Percentiles rank a stretch among this genome's conserved stretches.
phyloP scores from a whole-genome alignment of 257 asterid species.

The Cinchona pubescens region DNA sequence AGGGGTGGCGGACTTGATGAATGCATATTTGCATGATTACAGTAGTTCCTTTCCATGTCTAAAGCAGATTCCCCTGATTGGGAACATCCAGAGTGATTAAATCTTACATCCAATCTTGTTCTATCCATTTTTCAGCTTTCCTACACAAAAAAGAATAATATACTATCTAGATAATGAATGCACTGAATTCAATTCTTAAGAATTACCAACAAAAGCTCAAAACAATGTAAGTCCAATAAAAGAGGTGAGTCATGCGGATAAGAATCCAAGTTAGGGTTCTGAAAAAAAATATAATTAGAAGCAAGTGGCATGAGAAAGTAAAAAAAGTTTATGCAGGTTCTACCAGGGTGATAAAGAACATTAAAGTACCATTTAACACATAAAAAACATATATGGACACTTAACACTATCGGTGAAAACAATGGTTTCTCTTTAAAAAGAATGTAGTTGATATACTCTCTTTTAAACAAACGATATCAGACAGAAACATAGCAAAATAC shows the following conservation, averaged over 20 bases:
- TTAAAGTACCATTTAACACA: not conserved
- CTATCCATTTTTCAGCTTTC: conserved; percentile 46
- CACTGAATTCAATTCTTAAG: not conserved
- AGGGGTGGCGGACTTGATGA: conserved; percentile 57
- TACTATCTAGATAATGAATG: conserved; percentile 13
- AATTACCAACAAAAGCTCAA: not conserved
- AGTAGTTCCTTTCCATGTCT: conserved; percentile 65
- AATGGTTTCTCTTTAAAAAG: not conserved
- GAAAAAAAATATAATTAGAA: not conserved
- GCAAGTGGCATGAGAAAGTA: not conserved
- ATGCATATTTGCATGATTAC: conserved; percentile 38
- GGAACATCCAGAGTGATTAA: conserved; percentile 63
- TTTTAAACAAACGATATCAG: not conserved
- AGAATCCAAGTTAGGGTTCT: not conserved
- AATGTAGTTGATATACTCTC: not conserved
- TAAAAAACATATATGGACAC: not conserved
- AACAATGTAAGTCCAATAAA: too few relatives aligned
- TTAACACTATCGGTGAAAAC: not conserved
- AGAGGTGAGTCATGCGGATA: not conserved
- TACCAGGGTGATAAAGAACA: not conserved
- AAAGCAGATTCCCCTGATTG: conserved; percentile 75
- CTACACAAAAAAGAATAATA: conserved; percentile 27
- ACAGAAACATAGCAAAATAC: not conserved
- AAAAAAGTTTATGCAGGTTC: not conserved
- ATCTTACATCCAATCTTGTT: conserved; percentile 50